phyloP scores from a whole-genome alignment of 148 eudicot genomes.

The Salicornia ramosissima region DNA sequence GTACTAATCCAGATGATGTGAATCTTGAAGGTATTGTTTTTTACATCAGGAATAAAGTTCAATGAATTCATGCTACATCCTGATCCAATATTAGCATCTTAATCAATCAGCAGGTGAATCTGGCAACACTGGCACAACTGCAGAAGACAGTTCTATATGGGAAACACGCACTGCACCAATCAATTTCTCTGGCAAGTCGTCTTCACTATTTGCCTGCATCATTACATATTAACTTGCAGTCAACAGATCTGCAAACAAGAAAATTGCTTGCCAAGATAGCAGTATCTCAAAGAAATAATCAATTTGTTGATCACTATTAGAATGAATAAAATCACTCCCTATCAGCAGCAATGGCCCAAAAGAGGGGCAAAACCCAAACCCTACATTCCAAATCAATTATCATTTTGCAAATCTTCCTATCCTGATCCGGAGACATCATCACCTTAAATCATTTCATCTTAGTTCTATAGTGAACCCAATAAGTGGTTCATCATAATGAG shows the following conservation, averaged over 20 bases:
- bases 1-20: conserved; percentile 3
- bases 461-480: neutral
- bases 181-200: conserved; percentile 88
- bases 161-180: conserved; percentile 88
- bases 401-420: neutral
- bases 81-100: conserved; percentile 14
- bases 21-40: conserved; percentile 12
- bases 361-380: neutral
- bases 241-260: conserved; percentile 1
- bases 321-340: neutral
- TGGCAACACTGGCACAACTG: conserved; percentile 66
- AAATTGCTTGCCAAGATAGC: neutral
- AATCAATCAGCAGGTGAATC: conserved; percentile 37
- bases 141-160: conserved; percentile 82
- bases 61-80: conserved; percentile 26
- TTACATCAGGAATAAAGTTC: conserved; percentile 17
- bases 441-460: neutral
- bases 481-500: neutral
- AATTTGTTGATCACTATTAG: neutral
- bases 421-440: neutral
- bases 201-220: conserved; percentile 62
- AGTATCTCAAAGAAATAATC: neutral
- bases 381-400: neutral
- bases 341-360: neutral
- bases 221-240: conserved; percentile 6